These are phyloP conservation scores for Heritiera fomes DNA, from an alignment of 345 rosid species.

Conservation along the genomic window DNA sequence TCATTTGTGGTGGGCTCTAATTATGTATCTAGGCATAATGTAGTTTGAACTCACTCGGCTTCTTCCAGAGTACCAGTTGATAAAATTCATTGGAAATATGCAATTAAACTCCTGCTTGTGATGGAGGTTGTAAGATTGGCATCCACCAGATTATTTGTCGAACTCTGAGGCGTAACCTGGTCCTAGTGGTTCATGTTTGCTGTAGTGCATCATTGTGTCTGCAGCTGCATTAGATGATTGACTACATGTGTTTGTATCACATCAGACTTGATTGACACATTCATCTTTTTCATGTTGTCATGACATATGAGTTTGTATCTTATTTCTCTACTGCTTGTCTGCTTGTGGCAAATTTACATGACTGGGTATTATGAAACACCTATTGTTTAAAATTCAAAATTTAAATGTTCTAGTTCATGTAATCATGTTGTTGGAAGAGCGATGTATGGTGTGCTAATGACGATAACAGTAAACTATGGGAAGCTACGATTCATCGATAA, in stretches of 20 bases:
- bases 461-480: background rate
- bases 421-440: background rate
- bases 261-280: constrained; percentile 17
- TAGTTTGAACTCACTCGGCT: background rate
- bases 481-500: background rate
- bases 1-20: background rate
- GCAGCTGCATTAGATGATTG: constrained; percentile 14
- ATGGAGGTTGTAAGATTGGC: constrained; percentile 15
- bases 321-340: background rate
- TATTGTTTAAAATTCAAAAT: constrained; percentile 36
- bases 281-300: constrained; percentile 23
- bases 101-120: constrained; percentile 6
- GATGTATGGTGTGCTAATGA: background rate
- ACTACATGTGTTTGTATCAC: constrained; percentile 18
- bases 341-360: background rate
- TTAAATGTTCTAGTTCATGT: constrained; percentile 18
- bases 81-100: constrained; percentile 11
- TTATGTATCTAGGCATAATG: background rate
- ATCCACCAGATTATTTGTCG: background rate
- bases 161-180: background rate
- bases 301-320: constrained; percentile 9
- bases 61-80: background rate
- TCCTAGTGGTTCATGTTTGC: constrained; percentile 1
- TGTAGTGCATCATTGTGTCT: constrained; percentile 16
- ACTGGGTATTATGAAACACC: background rate